A percentile compares a stretch with the other conserved stretches of the same genome.
Conservation (phyloP, 2,329 filamentous ascomycete genomes). For the Phyllosticta paracitricarpa region DNA sequence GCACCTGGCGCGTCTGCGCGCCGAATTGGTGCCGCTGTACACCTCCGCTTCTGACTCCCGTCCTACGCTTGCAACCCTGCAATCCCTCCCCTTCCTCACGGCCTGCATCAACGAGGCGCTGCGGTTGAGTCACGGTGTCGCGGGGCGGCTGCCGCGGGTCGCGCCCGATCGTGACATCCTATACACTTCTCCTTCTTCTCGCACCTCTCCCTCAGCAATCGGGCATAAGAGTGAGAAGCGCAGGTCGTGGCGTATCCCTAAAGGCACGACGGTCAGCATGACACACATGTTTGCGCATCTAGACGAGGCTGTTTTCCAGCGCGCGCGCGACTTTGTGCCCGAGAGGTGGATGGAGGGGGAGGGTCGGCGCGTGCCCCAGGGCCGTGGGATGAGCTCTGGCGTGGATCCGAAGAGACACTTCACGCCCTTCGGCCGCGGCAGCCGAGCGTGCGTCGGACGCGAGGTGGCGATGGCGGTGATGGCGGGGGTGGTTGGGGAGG, state of each 20-base stretch:
- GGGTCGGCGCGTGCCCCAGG: background rate
- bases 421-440: slow-evolving; percentile 22
- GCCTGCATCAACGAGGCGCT: slow-evolving; percentile 25
- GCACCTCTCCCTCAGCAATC: too few relatives aligned
- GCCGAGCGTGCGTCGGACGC: slow-evolving; percentile 19
- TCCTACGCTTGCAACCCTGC: slow-evolving; percentile 11
- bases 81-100: slow-evolving; percentile 22
- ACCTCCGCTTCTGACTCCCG: background rate
- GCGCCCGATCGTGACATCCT: slow-evolving; percentile 11
- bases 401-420: slow-evolving; percentile 12
- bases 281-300: slow-evolving; percentile 18
- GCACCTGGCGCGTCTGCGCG: slow-evolving; percentile 16
- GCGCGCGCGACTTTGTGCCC: slow-evolving; percentile 15
- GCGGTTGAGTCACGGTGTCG: slow-evolving; percentile 23
- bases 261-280: slow-evolving; percentile 21
- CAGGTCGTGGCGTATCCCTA: slow-evolving; percentile 14
- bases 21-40: slow-evolving; percentile 16
- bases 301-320: slow-evolving; percentile 17
- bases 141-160: slow-evolving; percentile 17
- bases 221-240: slow-evolving; percentile 4
- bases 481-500: background rate
- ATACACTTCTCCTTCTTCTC: background rate
- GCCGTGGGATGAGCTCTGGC: background rate
- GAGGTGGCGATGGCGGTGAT: background rate
- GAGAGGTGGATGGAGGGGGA: slow-evolving; percentile 20